Evolutionary conservation across 768 basidiomycete species (phyloP), one percentile per base, ranked within the genome.

Genomic region (Butyriboletus loyo): DNA sequence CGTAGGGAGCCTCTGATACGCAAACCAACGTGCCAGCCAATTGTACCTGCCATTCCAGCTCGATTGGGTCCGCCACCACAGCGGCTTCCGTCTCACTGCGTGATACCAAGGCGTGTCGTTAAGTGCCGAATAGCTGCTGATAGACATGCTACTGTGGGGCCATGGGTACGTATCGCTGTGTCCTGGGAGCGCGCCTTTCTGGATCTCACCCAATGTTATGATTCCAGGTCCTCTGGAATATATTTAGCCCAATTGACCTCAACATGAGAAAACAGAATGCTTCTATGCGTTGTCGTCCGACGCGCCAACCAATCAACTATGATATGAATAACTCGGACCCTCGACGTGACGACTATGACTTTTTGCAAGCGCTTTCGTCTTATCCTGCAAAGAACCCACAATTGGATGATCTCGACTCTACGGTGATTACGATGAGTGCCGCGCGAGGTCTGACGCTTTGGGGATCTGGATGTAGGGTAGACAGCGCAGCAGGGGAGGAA

Each of bases 361-460:
- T 80, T 61, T 55, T 84, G 50, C 66, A 61, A 32, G 67, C 70
- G 38, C 68, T 73, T 44, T 72, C 80, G 25, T 70, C 70, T 7
- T 66, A 73, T 37, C 75, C 74, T 52, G 75, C 73, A 28, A 73
- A 72, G 57, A 59, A 74, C 21, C 64, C 69, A 25, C 69, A 68
- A 32, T 60, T 81, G 52, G 73, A 72, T 22, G 75, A 82, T 62
- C 68, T 87, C 13, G 66, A 75, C 52, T 82, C 83, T 28, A 69
- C 50, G 2, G 62, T 73, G 51, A 71, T 83, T 27, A 80, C 84
- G 37, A 64, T 73, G 46, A 66, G 79, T 63, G 69, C 76, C 25
- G 68, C 72, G 40, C 64, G 73, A 7, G 84, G 83, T 9, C 56
- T 87, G 52, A 74, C 76, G 22, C 66, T 87, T 11, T 83, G 79